Evolutionary conservation across 495 filamentous ascomycete genomes (phyloP).

Genomic region (Aspergillus nidulans): DNA sequence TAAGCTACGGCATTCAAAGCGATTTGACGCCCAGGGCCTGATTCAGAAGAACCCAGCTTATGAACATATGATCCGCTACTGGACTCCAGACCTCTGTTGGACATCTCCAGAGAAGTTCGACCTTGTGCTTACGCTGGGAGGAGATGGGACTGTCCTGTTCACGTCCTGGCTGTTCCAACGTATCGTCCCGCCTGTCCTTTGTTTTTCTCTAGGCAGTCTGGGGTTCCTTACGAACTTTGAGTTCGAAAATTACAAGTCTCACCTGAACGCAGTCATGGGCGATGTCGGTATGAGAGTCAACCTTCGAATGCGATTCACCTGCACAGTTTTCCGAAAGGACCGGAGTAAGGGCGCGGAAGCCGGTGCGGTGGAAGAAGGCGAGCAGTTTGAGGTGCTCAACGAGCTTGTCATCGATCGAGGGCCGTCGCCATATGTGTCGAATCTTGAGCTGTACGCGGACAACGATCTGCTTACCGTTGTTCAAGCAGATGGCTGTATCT

Average conservation of each 20-base stretch:
- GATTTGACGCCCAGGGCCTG: conserved; percentile 75
- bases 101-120: conserved; percentile 86
- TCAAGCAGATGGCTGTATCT: conserved; percentile 94
- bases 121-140: conserved; percentile 84
- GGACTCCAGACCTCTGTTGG: conserved; percentile 93
- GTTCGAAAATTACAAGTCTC: conserved; percentile 73
- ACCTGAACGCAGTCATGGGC: conserved; percentile 81
- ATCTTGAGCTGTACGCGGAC: conserved; percentile 90
- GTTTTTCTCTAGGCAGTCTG: conserved; percentile 82
- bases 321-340: conserved; percentile 74
- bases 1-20: conserved; percentile 77
- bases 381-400: conserved; percentile 94
- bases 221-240: conserved; percentile 94
- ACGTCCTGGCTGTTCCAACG: conserved; percentile 94
- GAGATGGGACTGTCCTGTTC: conserved; percentile 88
- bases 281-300: conserved; percentile 92
- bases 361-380: conserved; percentile 61
- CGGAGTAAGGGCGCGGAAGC: conserved; percentile 40
- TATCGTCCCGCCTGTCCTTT: conserved; percentile 83
- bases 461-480: conserved; percentile 89
- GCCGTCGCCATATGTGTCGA: conserved; percentile 94
- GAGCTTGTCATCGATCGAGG: conserved; percentile 97
- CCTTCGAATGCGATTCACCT: conserved; percentile 95
- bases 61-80: conserved; percentile 78
- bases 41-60: conserved; percentile 66